These are phyloP conservation scores for Evansstolkia leycettana DNA, from an alignment of 495 filamentous ascomycete genomes.

Conservation along the genomic window DNA sequence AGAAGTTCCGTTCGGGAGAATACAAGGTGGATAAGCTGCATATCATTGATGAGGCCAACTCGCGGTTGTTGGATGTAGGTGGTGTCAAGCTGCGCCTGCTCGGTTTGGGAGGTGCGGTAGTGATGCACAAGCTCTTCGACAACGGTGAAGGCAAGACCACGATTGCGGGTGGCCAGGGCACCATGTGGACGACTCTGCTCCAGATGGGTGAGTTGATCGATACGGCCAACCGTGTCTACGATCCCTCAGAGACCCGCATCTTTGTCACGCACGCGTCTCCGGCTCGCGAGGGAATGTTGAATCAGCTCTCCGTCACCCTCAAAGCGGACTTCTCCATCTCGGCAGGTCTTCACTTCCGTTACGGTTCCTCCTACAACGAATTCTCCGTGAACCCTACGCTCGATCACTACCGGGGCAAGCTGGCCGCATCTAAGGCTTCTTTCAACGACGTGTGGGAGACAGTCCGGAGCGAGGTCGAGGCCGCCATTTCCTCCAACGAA, in stretches of 20 bases:
- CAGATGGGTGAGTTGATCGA: conserved; percentile 99
- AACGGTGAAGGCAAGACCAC: conserved; percentile 97
- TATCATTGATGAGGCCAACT: conserved; percentile 97
- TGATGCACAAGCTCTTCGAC: conserved; percentile 99
- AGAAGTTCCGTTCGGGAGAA: conserved; percentile 95
- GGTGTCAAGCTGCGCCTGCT: conserved; percentile 93
- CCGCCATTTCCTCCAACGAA: conserved; percentile 84
- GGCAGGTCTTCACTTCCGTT: conserved; percentile 95
- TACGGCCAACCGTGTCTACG: conserved; percentile 95
- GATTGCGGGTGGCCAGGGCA: conserved; percentile 95
- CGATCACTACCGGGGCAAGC: conserved; percentile 97
- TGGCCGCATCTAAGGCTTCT: conserved; percentile 96
- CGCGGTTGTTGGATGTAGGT: conserved; percentile 83
- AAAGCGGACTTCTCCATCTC: conserved; percentile 99
- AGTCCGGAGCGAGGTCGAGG: conserved; percentile 86
- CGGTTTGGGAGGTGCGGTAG: conserved; percentile 88
- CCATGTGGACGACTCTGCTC: conserved; percentile 98
- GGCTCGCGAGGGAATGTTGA: conserved; percentile 90
- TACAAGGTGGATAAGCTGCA: conserved; percentile 97
- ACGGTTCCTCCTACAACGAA: conserved; percentile 98
- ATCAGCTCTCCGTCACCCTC: conserved; percentile 93
- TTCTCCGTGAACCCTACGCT: conserved; percentile 98
- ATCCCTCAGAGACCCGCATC: conserved; percentile 94
- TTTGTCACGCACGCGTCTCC: conserved; percentile 97
- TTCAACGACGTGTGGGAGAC: conserved; percentile 99